Evolutionary conservation across 139 green algal genomes (phyloP), one percentile per base, ranked within the genome.

Genomic region (Limnomonas spitsbergensis): DNA sequence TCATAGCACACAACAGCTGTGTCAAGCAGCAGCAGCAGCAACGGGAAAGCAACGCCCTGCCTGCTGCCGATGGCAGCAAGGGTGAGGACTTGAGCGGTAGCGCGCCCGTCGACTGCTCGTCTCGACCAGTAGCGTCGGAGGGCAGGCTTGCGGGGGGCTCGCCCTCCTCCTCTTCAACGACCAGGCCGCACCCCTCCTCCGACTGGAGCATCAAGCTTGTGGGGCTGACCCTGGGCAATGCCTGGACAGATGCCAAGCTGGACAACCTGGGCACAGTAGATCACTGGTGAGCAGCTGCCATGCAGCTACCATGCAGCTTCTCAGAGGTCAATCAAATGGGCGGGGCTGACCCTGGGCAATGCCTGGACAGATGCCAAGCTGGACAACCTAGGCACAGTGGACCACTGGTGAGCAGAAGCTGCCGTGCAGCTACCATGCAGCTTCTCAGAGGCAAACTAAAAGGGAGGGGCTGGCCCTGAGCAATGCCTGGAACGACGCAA

Each of bases 221-320:
- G 20, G 68, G 68, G 4, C 68, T 75, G 68, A 40, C 68, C 14
- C 34, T 75, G 34, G 68, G 68, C 14, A 75, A 75, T 32, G 68
- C 68, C 20, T 75, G 68, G 68, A 75, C 68, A 24, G 68, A 75
- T 32, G 20, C 68, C 32, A 9, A 27, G 68, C 34, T 53, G n/a
- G 68, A 75, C 68, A 75, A 75, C 36, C 6, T 6, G 20, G 68
- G 68, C 7, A 75, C 34, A 29, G 68, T 75, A 31, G 68, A 75
- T 32, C 36, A 75, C 68, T 75, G 68, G 68, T 75, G 68, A 40
- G 68, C 7, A 20, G 47, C 47, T 61, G 14, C 14, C 47, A n/a
- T n/a, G n/a, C n/a, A n/a, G n/a, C n/a, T n/a, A n/a, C n/a, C n/a
- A n/a, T n/a, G n/a, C n/a, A n/a, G n/a, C n/a, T n/a, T n/a, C n/a